phyloP scores from a whole-genome alignment of 805 yeast species.

The Tetrapisispora phaffii region DNA sequence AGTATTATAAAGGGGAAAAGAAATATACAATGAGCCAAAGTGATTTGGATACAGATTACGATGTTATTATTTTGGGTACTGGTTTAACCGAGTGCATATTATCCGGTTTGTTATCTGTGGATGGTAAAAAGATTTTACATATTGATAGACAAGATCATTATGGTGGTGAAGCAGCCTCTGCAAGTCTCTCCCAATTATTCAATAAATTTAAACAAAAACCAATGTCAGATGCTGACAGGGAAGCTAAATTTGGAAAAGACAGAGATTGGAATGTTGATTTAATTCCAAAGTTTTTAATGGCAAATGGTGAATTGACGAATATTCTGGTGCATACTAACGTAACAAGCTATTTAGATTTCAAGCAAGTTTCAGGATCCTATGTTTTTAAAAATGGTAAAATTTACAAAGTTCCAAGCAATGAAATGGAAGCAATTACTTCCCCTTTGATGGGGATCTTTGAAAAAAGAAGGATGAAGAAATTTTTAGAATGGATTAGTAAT shows the following conservation, averaged over 20 bases:
- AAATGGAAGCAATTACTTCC: conserved; percentile 80
- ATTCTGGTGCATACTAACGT: conserved; percentile 93
- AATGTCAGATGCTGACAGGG: conserved; percentile 53
- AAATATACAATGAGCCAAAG: conserved; percentile 13
- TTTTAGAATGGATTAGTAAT: conserved; percentile 75
- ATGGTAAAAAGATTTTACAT: conserved; percentile 94
- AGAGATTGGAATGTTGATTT: conserved; percentile 97
- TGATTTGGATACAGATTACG: conserved; percentile 88
- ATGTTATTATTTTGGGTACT: conserved; percentile 87
- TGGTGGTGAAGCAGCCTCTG: conserved; percentile 89
- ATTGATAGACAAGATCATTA: conserved; percentile 94
- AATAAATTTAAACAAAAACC: conserved; percentile 79
- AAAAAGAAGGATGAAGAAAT: conserved; percentile 87
- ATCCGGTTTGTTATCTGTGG: conserved; percentile 88
- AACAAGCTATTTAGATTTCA: conserved; percentile 89
- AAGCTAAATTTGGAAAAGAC: conserved; percentile 70
- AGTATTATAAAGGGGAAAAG: neutral
- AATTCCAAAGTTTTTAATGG: conserved; percentile 95
- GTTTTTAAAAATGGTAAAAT: conserved; percentile 81
- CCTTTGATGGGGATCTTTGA: conserved; percentile 94
- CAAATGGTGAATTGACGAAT: conserved; percentile 93
- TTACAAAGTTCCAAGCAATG: conserved; percentile 91
- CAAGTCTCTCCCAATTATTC: conserved; percentile 60
- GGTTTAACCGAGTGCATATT: conserved; percentile 97
- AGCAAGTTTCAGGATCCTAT: conserved; percentile 88